A percentile compares a stretch with the other conserved stretches of the same genome.
Conservation (phyloP, 2,329 filamentous ascomycete genomes). For the Thyridium curvatum region DNA sequence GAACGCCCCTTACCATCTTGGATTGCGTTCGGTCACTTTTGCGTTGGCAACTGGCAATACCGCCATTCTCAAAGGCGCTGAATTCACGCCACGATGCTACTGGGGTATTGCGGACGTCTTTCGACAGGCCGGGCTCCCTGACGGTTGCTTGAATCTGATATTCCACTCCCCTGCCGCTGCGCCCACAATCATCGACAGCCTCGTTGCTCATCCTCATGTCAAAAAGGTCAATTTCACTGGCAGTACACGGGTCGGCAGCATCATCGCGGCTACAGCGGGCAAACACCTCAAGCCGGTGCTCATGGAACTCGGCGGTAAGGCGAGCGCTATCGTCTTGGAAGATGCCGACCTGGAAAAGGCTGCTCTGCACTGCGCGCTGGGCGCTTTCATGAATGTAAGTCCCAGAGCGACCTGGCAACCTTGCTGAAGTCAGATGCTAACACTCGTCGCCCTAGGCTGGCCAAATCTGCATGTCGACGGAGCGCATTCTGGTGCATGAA, state of each 20-base stretch:
- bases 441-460: constrained; percentile 16
- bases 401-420: too few species aligned
- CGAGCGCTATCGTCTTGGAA: constrained; percentile 31
- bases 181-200: constrained; percentile 20
- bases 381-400: constrained; percentile 58
- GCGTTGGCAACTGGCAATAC: constrained; percentile 17
- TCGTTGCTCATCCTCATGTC: constrained; percentile 28
- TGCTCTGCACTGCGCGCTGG: constrained; percentile 54
- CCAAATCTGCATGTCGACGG: constrained; percentile 27
- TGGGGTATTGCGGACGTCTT: constrained; percentile 26
- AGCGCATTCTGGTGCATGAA: constrained; percentile 19
- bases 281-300: constrained; percentile 36
- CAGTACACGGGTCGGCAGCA: constrained; percentile 31
- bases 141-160: constrained; percentile 32
- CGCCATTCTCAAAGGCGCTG: constrained; percentile 22
- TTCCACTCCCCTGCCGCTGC: constrained; percentile 23
- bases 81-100: constrained; percentile 21
- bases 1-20: constrained; percentile 19
- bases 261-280: constrained; percentile 27
- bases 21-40: constrained; percentile 9
- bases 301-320: constrained; percentile 43
- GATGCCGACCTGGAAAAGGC: constrained; percentile 38
- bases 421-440: background rate
- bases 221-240: constrained; percentile 38
- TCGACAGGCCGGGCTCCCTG: constrained; percentile 32